These are phyloP conservation scores for Penicillium ochrochloron DNA, from an alignment of 495 filamentous ascomycete genomes.

Conservation along the genomic window DNA sequence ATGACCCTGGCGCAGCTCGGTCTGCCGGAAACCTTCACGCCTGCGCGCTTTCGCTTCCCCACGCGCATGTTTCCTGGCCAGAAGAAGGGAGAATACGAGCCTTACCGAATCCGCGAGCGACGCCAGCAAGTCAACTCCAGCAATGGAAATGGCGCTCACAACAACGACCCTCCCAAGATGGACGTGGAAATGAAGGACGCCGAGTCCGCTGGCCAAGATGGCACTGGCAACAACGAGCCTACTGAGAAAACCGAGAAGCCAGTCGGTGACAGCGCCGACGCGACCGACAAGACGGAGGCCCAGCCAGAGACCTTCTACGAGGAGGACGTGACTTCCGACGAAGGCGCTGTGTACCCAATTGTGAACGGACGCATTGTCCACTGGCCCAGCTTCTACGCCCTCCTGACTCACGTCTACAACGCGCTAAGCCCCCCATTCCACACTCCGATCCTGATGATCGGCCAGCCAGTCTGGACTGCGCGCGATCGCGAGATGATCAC, in stretches of 20 bases:
- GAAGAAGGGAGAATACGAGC: slow-evolving; percentile 79
- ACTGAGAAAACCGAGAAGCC: slow-evolving; percentile 19
- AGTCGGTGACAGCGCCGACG: slow-evolving; percentile 23
- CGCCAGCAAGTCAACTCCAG: slow-evolving; percentile 57
- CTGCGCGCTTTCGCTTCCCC: slow-evolving; percentile 76
- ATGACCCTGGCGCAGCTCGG: slow-evolving; percentile 94
- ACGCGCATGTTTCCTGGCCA: slow-evolving; percentile 93
- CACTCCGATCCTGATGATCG: slow-evolving; percentile 87
- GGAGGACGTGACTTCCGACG: slow-evolving; percentile 83
- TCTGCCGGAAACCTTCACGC: slow-evolving; percentile 87
- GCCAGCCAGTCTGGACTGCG: slow-evolving; percentile 83
- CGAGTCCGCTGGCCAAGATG: slow-evolving; percentile 24
- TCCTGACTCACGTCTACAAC: slow-evolving; percentile 85
- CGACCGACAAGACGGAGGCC: slow-evolving; percentile 30
- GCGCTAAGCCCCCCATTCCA: slow-evolving; percentile 88
- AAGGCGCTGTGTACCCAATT: slow-evolving; percentile 89
- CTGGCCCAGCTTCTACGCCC: slow-evolving; percentile 89
- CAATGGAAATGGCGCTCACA: slow-evolving; percentile 40
- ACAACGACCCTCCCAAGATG: slow-evolving; percentile 43
- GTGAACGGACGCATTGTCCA: slow-evolving; percentile 82
- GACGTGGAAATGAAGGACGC: slow-evolving; percentile 55
- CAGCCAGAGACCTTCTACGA: slow-evolving; percentile 66
- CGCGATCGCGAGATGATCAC: slow-evolving; percentile 81
- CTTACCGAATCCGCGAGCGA: slow-evolving; percentile 76
- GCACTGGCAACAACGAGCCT: slow-evolving; percentile 15